Evolutionary conservation across 257 asterid species (phyloP), one percentile per base, ranked within the genome.

Genomic region (Mitragyna speciosa): DNA sequence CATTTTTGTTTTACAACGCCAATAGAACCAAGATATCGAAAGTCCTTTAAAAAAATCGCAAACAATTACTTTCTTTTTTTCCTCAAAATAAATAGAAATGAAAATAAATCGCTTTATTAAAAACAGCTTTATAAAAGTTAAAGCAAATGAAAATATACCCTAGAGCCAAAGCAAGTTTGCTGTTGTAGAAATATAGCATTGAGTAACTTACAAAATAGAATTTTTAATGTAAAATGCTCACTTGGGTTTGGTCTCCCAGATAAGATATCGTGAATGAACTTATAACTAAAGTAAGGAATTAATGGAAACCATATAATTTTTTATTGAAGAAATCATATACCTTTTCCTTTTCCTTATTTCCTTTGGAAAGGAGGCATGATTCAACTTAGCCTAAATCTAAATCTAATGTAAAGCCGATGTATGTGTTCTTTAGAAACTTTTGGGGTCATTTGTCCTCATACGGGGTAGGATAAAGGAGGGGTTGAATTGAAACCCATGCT

Each of bases 381-480:
- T 43, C 48, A 43, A 36, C 39, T 36, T 36, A n/a, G n/a, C n/a
- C n/a, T 1, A n/a, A 9, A 7, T 7, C 15, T 61, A 65, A 31
- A 65, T 15, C 41, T 28, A 30, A 48, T 22, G 59, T 3, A 70
- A 45, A 30, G 47, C 28, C 7, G 8, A 16, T 58, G 63, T 7
- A 22, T 41, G 14, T 26, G 66, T 17, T 30, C 10, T 47, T 64
- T 9, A 31, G n/a, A 75, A 75, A 22, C 70, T 41, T 63, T 72
- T 1, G 71, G 56, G 64, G 81, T 56, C 68, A 54, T 68, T 67
- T 78, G 61, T 68, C 75, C 68, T 67, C 56, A 22, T 58, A 26
- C 14, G 61, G 51, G 12, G 78, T 48, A 39, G 73, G 63, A 72
- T 72, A 79, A 72, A 61, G 78, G 58, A 61, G 73, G 36, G 64